These are phyloP conservation scores for Leccinum rimulosum DNA, from an alignment of 768 basidiomycete species.

Conservation along the genomic window DNA sequence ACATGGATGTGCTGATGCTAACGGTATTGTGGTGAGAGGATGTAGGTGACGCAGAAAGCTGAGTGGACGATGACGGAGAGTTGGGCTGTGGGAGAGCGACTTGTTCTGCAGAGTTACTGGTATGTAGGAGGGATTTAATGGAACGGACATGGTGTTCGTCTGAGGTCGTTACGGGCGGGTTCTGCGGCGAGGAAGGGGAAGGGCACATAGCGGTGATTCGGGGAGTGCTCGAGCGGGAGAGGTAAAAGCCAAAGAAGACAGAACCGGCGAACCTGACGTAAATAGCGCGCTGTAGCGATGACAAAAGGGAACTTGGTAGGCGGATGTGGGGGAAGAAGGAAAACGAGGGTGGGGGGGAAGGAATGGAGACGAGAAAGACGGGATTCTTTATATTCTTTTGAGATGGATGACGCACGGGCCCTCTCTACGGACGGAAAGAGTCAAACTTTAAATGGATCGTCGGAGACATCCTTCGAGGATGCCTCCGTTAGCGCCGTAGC, in stretches of 20 bases:
- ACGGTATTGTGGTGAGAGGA: constrained; percentile 8
- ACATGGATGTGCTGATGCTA: constrained; percentile 16
- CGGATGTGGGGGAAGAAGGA: constrained; percentile 15
- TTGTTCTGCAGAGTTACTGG: constrained; percentile 5
- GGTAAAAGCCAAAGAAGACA: constrained; percentile 12
- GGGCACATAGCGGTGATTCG: constrained; percentile 29
- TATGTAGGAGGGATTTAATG: constrained; percentile 6
- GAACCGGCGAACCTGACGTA: constrained; percentile 20
- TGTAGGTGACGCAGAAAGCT: constrained; percentile 22
- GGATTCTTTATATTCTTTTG: constrained; percentile 25
- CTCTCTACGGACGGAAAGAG: constrained; percentile 18
- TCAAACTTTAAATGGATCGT: constrained; percentile 14
- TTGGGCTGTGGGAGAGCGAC: constrained; percentile 5
- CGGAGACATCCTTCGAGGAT: constrained; percentile 23
- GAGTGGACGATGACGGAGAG: constrained; percentile 14
- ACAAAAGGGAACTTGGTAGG: constrained; percentile 13
- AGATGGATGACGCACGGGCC: constrained; percentile 31
- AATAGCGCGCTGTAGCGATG: constrained; percentile 15
- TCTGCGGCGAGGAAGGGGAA: constrained; percentile 26
- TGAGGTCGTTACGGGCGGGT: constrained; percentile 20
- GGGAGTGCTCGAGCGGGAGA: constrained; percentile 14
- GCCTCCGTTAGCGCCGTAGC: constrained; percentile 20
- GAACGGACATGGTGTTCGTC: constrained; percentile 11
- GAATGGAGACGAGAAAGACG: constrained; percentile 6
- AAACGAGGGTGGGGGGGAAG: constrained; percentile 10